Base-by-base conservation (phyloP, 805 yeast genomes). In the Kodamaea neixiangensis region DNA sequence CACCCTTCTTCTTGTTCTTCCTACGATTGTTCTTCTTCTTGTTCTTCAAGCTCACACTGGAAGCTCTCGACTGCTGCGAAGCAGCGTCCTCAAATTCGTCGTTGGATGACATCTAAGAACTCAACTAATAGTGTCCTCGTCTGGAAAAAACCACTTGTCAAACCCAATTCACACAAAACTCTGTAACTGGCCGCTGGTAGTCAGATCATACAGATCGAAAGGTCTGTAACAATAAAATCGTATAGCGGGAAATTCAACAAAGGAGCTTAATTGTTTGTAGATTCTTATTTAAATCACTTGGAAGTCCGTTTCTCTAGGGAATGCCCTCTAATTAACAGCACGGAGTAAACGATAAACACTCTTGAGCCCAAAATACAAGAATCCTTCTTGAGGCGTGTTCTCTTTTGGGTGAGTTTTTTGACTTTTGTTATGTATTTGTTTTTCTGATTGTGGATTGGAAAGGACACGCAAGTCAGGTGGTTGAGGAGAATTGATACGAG, bases 11-110 rank as follows among this genome's bases (percentile, higher is more conserved):
- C 41, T 37, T 37, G 15, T 37, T 37, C 41, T 37, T 37, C 20
- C 11, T 17, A 44, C 31, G 47, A 18, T n/a, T 39, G 13, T 17
- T 37, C 21, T 37, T 37, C 19, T 37, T 37, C 41, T 37, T 37
- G 11, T 37, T 37, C 17, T 17, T 37, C 41, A 37, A 17, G 19
- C 41, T 19, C 3, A 15, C 41, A 37, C 21, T 15, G 10, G 41
- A 37, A 19, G 41, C 41, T 17, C 41, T 37, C 21, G 41, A 37
- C 41, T 37, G 41, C 41, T 37, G 41, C 21, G 41, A 37, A 6
- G 41, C 49, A 17, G 66, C 66, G 47, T 62, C 67, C 49, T 58
- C 60, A 52, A 58, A 62, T 22, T 62, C 65, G 49, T 59, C 63
- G 41, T 47, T 53, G 14, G 67, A 63, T 31, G 57, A 54, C 57